Percentiles rank a stretch among this genome's conserved stretches.
These are phyloP conservation scores for Gastrodia elata DNA, from an alignment of 106 monocot genomes.

Conservation along the genomic window DNA sequence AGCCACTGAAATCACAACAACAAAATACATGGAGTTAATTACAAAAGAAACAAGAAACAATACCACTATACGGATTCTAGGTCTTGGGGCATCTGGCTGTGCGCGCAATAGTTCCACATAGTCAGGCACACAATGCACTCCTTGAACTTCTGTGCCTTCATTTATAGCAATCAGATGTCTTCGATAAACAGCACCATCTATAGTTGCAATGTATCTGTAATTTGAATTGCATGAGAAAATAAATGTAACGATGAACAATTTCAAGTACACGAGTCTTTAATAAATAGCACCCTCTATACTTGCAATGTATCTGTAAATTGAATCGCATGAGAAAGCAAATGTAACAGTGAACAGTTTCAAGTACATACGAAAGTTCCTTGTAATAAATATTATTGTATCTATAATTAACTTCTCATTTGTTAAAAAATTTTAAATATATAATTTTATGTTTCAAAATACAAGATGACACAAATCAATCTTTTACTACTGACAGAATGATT, in stretches of 20 bases:
- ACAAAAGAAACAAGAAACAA: neutral
- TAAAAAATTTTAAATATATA: neutral
- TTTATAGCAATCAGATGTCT: slow-evolving; percentile 70
- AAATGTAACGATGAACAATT: too few species aligned
- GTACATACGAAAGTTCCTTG: neutral
- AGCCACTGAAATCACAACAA: neutral
- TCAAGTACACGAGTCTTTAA: slow-evolving; percentile 56
- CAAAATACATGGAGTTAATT: neutral
- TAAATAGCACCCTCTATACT: slow-evolving; percentile 57
- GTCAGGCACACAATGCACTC: slow-evolving; percentile 73
- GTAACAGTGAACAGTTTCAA: neutral
- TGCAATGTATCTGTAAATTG: slow-evolving; percentile 69
- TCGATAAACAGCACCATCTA: slow-evolving; percentile 60
- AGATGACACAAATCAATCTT: neutral
- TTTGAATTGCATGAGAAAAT: neutral
- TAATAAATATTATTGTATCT: neutral
- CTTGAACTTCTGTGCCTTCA: slow-evolving; percentile 80
- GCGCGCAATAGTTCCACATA: slow-evolving; percentile 66
- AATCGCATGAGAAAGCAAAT: neutral
- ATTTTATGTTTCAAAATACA: neutral
- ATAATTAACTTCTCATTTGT: neutral
- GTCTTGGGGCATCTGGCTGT: slow-evolving; percentile 49
- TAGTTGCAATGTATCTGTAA: slow-evolving; percentile 75
- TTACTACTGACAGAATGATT: neutral
- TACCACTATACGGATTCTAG: slow-evolving; percentile 87